Base-by-base conservation (phyloP, 176 grass and related monocot species). In the Aechmea fasciata region DNA sequence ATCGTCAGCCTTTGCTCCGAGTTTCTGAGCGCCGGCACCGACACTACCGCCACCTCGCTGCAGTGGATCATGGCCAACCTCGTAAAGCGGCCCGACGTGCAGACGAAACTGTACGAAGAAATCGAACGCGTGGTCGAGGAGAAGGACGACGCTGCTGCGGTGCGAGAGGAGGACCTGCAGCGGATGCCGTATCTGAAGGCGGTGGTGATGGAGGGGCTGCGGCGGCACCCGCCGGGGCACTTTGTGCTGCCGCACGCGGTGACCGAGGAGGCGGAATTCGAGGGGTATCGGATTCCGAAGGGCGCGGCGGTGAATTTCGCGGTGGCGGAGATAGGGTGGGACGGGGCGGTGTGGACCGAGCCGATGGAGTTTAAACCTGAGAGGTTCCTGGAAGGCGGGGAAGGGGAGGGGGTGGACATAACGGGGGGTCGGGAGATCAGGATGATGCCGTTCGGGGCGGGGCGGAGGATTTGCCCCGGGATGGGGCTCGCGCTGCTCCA, bases 31-130 rank as follows among this genome's bases (percentile, higher is more conserved):
- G 80, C 19, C 7, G 74, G 80, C 19, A 77, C 74, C 1, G 80
- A 83, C 47, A 77, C 80, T 14, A 83, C 68, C 23, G 49, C 80
- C 2, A 71, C 73, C 9, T 18, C 68, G 15, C 49, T 83, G 61
- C 73, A 83, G 65, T 83, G 80, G 80, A 77, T 83, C 67, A 83
- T 83, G 80, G 80, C 80, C 3, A 71, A 76, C 53, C 67, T 83
- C 51, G 80, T 77, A 24, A 76, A 77, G 52, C 52, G 68, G 7
- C 80, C 52, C 8, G 55, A 66, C 17, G 25, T 83, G 5, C 80
- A 83, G 71, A 13, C 51, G 12, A 71, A 76, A 67, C 23, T 83
- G 11, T 55, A 48, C 57, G 70, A 24, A 11, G 80, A 83, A 67
- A 76, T 83, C 10, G 67, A 57, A 57, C 49, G 54, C 13, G 80